Conservation (phyloP, 202 grass and related monocot genomes). For the Saccharum hybrid region DNA sequence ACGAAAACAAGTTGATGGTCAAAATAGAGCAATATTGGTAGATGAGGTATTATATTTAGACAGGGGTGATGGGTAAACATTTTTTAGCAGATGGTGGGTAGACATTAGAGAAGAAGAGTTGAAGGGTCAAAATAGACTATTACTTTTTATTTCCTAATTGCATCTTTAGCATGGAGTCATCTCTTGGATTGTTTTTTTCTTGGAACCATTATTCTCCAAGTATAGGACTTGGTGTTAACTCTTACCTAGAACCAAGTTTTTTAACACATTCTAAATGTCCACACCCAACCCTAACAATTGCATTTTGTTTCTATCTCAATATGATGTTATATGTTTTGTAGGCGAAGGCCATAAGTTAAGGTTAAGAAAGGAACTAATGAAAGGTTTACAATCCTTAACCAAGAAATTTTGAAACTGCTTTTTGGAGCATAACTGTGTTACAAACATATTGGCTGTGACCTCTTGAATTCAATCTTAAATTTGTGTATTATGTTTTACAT, state of each 20-base stretch:
- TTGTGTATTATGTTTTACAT: not conserved
- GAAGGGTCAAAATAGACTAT: not conserved
- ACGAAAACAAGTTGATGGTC: not conserved
- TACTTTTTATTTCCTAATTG: not conserved
- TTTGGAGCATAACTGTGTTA: not conserved
- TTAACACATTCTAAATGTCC: no score
- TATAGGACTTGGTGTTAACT: no score
- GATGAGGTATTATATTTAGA: not conserved
- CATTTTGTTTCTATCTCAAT: not conserved
- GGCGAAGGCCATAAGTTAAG: not conserved
- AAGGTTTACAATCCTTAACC: not conserved
- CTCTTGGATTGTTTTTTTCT: not conserved
- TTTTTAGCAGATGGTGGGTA: not conserved
- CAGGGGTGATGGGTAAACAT: not conserved
- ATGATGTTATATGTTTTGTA: not conserved
- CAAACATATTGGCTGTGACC: not conserved
- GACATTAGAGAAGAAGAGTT: not conserved
- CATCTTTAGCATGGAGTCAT: not conserved
- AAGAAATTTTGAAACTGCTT: no score
- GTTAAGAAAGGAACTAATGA: not conserved
- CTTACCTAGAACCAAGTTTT: no score
- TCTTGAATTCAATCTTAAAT: slow-evolving; percentile 7
- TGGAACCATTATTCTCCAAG: no score
- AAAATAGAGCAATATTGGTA: not conserved
- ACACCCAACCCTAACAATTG: no score